Conservation (phyloP, 1,139 yeast genomes). For the Saccharomyces pastorianus region DNA sequence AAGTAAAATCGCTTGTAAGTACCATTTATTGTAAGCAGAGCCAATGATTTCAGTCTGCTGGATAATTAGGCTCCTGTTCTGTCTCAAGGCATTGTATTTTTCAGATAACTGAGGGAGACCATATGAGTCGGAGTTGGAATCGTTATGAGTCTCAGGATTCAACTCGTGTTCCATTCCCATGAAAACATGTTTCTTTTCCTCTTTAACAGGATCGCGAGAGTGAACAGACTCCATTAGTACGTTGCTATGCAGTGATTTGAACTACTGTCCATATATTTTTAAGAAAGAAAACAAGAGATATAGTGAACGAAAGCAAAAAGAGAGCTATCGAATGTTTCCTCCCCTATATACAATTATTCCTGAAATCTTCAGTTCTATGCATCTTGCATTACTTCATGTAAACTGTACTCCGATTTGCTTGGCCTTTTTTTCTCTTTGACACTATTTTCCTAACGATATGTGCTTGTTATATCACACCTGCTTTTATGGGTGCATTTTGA, state of each 20-base stretch:
- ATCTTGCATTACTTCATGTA: background rate
- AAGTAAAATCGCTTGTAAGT: constrained; percentile 21
- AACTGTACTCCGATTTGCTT: background rate
- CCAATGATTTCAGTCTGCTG: constrained; percentile 19
- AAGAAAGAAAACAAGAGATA: background rate
- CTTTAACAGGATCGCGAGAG: background rate
- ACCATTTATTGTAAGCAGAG: constrained; percentile 20
- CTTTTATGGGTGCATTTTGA: background rate
- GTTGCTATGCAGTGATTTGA: background rate
- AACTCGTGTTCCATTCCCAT: background rate
- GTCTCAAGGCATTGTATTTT: background rate
- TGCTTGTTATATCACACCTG: background rate
- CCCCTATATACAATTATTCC: background rate
- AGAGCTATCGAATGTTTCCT: background rate
- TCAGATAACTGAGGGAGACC: background rate
- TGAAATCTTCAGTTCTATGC: background rate
- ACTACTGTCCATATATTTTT: background rate
- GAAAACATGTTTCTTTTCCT: background rate
- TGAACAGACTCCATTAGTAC: background rate
- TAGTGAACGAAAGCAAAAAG: background rate
- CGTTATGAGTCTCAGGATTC: background rate
- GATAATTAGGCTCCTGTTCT: constrained; percentile 8
- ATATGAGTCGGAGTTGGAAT: background rate
- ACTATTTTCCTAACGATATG: background rate
- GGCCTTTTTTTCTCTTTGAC: background rate